Percentiles rank a stretch among this genome's conserved stretches.
Conservation (phyloP, 78 protist genomes). For the Speleostelium caveatum region DNA sequence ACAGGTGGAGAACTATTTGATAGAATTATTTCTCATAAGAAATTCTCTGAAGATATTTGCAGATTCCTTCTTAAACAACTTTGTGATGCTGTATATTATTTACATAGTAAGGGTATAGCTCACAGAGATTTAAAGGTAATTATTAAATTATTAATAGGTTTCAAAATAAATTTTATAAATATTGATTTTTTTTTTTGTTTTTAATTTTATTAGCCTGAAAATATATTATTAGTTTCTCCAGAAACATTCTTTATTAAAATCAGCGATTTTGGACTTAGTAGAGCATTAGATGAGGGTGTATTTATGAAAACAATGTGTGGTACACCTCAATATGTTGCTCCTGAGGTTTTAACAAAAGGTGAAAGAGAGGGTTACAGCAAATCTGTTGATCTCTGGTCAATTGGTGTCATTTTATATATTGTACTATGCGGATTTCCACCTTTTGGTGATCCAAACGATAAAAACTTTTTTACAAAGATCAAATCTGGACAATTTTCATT, state of each 20-base stretch:
- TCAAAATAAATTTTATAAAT: no score
- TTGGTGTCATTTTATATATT: constrained; percentile 75
- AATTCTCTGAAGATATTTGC: constrained; percentile 61
- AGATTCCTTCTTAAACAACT: constrained; percentile 54
- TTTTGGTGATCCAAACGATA: constrained; percentile 56
- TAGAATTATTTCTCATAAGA: constrained; percentile 54
- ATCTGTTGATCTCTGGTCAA: constrained; percentile 82
- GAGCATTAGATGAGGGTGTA: constrained; percentile 76
- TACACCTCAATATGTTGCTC: constrained; percentile 84
- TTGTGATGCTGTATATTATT: constrained; percentile 72
- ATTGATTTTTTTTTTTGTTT: no score
- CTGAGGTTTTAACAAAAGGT: constrained; percentile 51
- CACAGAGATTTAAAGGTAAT: constrained; percentile 86
- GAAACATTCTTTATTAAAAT: constrained; percentile 45
- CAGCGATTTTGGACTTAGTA: constrained; percentile 67
- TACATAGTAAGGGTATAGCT: constrained; percentile 76
- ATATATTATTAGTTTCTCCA: constrained; percentile 52
- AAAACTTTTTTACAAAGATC: constrained; percentile 62
- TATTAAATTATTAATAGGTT: no score
- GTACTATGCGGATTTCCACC: constrained; percentile 79
- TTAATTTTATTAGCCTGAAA: no score
- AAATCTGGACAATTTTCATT: constrained; percentile 69
- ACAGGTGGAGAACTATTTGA: constrained; percentile 86
- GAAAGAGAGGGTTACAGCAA: constrained; percentile 74
- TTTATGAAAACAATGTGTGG: constrained; percentile 84